Evolutionary conservation across 768 basidiomycete species (phyloP), one percentile per base, ranked within the genome.

Genomic region (Crucibulum laeve): DNA sequence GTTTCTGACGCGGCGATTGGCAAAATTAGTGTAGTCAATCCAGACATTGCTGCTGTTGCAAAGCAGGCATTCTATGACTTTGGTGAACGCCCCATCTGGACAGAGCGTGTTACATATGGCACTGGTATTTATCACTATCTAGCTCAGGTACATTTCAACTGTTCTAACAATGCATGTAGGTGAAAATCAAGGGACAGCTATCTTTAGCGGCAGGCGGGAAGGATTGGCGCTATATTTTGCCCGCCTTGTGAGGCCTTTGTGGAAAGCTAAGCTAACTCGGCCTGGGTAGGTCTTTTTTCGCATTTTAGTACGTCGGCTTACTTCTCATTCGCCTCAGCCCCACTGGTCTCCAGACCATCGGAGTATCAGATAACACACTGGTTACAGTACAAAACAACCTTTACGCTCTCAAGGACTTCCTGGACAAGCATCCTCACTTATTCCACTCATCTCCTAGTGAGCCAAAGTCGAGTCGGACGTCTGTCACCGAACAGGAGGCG

Each of bases 161-260:
- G 6, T 13, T 19, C 30, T 15, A 15, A 15, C 21, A 5, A 36
- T 25, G 46, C 22, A 44, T 32, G 15, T 46, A 80, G 84, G 77
- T 30, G 84, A 87, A 50, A 77, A 71, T 53, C 78, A 82, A 39
- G 86, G 87, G 13, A 84, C 76, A 36, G 80, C 85, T 2, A 78
- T 81, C 43, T 96, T 87, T 62, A 92, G 90, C 51, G 88, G 92
- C 23, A 76, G 92, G 44, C 77, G 92, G 46, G 91, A 96, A 65
- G 94, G 91, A 2, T 73, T 98, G 38, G 85, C 85, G 0, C 62
- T 95, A 22, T 93, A 92, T 60, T 82, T 98, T 58, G 79, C 91
- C 5, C 77, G 96, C 34, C 71, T 96, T 19, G 68, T 96, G 17
- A 70, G 91, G 24, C 88, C 91, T 1, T 71, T 96, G 47, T 97